Percentiles rank a stretch among this genome's conserved stretches.
phyloP scores from a whole-genome alignment of 1,284 basidiomycete species.

The Coriolopsis trogii region DNA sequence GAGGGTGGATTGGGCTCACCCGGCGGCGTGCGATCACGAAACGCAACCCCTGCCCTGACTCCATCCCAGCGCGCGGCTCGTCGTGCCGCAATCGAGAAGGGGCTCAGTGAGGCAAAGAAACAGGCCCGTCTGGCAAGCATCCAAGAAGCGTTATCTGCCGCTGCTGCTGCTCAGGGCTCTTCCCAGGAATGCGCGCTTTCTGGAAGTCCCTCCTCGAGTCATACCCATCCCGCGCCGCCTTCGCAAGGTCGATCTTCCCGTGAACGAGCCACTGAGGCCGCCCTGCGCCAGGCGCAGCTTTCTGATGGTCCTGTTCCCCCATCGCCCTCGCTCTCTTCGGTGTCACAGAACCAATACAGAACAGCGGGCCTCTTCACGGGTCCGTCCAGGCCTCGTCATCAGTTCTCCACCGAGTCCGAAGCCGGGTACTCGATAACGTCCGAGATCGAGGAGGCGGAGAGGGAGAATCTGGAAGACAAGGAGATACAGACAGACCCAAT shows the following conservation, averaged over 20 bases:
- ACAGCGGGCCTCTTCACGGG: neutral
- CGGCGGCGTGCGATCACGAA: neutral
- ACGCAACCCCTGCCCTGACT: slow-evolving; percentile 5
- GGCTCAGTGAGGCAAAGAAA: slow-evolving; percentile 4
- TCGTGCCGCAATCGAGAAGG: slow-evolving; percentile 4
- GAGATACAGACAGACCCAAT: slow-evolving; percentile 16
- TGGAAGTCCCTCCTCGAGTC: neutral
- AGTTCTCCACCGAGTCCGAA: slow-evolving; percentile 12
- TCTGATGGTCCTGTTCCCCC: slow-evolving; percentile 18
- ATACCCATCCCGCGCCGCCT: slow-evolving; percentile 1
- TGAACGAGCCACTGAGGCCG: neutral
- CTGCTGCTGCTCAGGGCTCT: slow-evolving; percentile 7
- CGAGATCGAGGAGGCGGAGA: slow-evolving; percentile 15
- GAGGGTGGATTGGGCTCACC: neutral
- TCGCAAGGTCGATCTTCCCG: slow-evolving; percentile 5
- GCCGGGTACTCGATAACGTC: slow-evolving; percentile 17
- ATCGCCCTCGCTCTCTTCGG: slow-evolving; percentile 11
- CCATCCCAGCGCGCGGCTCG: slow-evolving; percentile 6
- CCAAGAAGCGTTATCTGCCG: slow-evolving; percentile 13
- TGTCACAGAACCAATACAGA: slow-evolving; percentile 17
- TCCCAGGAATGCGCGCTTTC: slow-evolving; percentile 10
- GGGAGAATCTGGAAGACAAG: slow-evolving; percentile 18
- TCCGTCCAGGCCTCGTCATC: slow-evolving; percentile 3
- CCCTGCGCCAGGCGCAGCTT: neutral
- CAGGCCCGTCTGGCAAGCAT: slow-evolving; percentile 17